Percentiles rank a stretch among this genome's conserved stretches.
These are phyloP conservation scores for Saccharomycopsis fermentans DNA, from an alignment of 805 yeast genomes.

Conservation along the genomic window DNA sequence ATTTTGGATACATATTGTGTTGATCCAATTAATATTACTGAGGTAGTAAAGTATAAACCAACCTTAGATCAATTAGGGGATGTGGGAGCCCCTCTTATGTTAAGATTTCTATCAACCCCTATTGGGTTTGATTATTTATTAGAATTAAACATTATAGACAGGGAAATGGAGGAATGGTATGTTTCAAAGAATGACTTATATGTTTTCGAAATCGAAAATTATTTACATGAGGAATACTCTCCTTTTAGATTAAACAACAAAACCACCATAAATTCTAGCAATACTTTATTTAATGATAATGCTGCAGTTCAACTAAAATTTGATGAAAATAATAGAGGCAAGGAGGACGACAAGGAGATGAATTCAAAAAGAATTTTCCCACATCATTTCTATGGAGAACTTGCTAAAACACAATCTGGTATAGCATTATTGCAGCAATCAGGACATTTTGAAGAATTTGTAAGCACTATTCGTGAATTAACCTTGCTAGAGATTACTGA, in stretches of 20 bases:
- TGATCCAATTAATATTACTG: conserved; percentile 36
- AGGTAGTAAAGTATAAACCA: conserved; percentile 46
- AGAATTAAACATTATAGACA: conserved; percentile 48
- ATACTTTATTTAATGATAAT: neutral
- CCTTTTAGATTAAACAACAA: conserved; percentile 11
- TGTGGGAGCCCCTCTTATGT: conserved; percentile 45
- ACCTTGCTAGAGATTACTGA: conserved; percentile 23
- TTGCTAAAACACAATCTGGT: conserved; percentile 77
- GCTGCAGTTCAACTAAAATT: conserved; percentile 17
- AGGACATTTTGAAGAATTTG: conserved; percentile 20
- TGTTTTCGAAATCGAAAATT: conserved; percentile 37
- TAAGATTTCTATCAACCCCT: conserved; percentile 54
- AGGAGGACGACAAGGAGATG: conserved; percentile 8
- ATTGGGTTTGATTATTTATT: conserved; percentile 60
- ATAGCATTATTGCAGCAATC: conserved; percentile 44
- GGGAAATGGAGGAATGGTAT: conserved; percentile 63
- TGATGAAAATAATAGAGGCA: conserved; percentile 13
- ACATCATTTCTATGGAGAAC: conserved; percentile 66
- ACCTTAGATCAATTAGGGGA: conserved; percentile 43
- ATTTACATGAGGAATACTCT: conserved; percentile 22
- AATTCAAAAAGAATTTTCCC: conserved; percentile 30
- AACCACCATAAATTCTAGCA: neutral
- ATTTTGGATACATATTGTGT: conserved; percentile 43
- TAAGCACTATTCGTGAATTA: conserved; percentile 19
- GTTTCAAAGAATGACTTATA: conserved; percentile 35